Evolutionary conservation across 1,284 basidiomycete species (phyloP).

Genomic region (Pyrrhoderma noxium): DNA sequence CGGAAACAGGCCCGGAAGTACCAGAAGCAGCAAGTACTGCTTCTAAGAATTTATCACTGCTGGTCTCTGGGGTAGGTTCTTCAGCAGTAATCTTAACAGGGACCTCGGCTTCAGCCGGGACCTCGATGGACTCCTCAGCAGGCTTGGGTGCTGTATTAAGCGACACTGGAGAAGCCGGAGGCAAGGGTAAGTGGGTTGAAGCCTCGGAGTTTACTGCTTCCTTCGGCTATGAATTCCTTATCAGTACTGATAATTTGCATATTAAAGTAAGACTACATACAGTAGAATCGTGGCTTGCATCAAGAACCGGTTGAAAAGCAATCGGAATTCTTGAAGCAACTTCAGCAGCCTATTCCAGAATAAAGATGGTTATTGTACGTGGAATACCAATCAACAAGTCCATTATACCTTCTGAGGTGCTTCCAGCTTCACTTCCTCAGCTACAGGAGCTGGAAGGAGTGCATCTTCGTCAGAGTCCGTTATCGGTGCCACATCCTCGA

Average conservation of each 20-base stretch:
- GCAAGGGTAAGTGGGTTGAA: slow-evolving; percentile 15
- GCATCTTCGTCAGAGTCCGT: background rate
- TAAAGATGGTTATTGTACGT: background rate
- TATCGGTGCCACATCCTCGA: background rate
- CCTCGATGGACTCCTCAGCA: too few relatives aligned
- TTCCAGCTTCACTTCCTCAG: background rate
- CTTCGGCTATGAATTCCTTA: slow-evolving; percentile 1
- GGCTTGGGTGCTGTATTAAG: slow-evolving; percentile 12
- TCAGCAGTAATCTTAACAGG: background rate
- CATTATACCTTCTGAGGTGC: background rate
- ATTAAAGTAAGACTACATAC: slow-evolving; percentile 20
- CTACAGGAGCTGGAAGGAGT: background rate
- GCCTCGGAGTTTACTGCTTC: slow-evolving; percentile 1
- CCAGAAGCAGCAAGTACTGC: background rate
- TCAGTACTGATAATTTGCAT: background rate
- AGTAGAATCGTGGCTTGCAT: slow-evolving; percentile 25
- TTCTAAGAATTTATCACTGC: background rate
- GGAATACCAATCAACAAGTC: background rate
- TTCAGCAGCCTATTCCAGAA: slow-evolving; percentile 5
- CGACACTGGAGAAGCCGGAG: background rate
- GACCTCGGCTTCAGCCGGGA: background rate
- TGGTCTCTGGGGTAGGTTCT: background rate
- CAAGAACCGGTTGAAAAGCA: slow-evolving; percentile 33
- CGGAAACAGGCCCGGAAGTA: slow-evolving; percentile 11
- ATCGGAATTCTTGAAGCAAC: slow-evolving; percentile 30